phyloP scores from a whole-genome alignment of 345 rosid species.

The Zanthoxylum bungeanum region DNA sequence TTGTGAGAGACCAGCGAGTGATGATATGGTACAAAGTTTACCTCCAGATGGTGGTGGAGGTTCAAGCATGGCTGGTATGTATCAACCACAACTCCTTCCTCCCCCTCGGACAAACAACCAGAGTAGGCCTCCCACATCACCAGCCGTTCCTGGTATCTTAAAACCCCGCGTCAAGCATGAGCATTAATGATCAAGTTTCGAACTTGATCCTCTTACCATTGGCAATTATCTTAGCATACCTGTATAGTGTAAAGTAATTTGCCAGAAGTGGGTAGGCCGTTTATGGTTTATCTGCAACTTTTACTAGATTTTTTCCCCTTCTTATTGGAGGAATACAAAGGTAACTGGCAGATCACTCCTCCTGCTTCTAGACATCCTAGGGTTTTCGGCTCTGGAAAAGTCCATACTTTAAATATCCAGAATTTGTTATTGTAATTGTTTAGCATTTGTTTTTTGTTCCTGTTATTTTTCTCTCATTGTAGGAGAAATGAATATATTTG shows the following conservation, averaged over 20 bases:
- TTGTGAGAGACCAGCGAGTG: constrained; percentile 50
- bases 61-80: constrained; percentile 46
- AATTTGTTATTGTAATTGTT: constrained; percentile 29
- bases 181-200: constrained; percentile 35
- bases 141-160: constrained; percentile 59
- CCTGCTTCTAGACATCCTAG: constrained; percentile 18
- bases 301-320: constrained; percentile 13
- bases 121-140: constrained; percentile 57
- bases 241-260: constrained; percentile 72
- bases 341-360: constrained; percentile 17
- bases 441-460: constrained; percentile 11
- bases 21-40: constrained; percentile 33
- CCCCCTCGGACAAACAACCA: constrained; percentile 31
- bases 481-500: constrained; percentile 24
- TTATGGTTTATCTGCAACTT: constrained; percentile 7
- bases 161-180: constrained; percentile 76
- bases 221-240: constrained; percentile 28
- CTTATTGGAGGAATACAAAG: constrained; percentile 14
- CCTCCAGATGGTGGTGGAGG: constrained; percentile 48
- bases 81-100: constrained; percentile 44
- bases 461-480: constrained; percentile 4
- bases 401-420: constrained; percentile 19
- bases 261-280: constrained; percentile 21
- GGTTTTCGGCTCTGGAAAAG: constrained; percentile 18
- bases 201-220: constrained; percentile 13